Percentiles rank a stretch among this genome's conserved stretches.
phyloP scores from a whole-genome alignment of 805 yeast genomes.

The Metschnikowia reukaufii region DNA sequence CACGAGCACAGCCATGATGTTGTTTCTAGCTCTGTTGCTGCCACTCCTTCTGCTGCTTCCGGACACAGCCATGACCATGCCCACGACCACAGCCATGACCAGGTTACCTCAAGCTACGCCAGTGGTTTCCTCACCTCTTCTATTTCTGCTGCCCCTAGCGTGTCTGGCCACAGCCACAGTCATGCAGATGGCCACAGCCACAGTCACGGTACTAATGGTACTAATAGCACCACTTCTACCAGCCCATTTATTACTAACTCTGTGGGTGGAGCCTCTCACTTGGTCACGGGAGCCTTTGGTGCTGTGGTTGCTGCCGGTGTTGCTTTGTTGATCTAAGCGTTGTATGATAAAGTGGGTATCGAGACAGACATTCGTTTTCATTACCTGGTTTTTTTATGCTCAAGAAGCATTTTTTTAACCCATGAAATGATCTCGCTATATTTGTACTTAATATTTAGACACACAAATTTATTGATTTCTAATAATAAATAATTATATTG shows the following conservation, averaged over 20 bases:
- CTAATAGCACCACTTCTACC: not conserved
- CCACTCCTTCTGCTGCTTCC: not conserved
- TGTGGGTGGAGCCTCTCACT: not conserved
- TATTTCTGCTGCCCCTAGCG: not conserved
- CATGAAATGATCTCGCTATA: too few species aligned
- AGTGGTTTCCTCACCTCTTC: not conserved
- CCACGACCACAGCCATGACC: not conserved
- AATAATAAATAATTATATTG: too few species aligned
- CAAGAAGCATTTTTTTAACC: too few species aligned
- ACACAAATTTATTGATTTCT: too few species aligned
- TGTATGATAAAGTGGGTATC: not conserved
- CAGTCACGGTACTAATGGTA: not conserved
- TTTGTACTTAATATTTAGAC: too few species aligned
- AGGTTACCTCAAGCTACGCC: not conserved
- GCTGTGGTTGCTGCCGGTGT: conserved; percentile 1
- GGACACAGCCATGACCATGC: not conserved
- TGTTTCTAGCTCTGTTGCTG: not conserved
- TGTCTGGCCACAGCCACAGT: not conserved
- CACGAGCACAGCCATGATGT: not conserved
- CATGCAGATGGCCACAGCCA: not conserved
- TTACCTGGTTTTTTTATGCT: too few species aligned
- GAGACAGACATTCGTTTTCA: not conserved
- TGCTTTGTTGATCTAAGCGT: not conserved
- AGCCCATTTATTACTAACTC: not conserved
- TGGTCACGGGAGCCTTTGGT: not conserved